These are phyloP conservation scores for Acacia acuminata DNA, from an alignment of 306 rosid genomes.

Conservation along the genomic window DNA sequence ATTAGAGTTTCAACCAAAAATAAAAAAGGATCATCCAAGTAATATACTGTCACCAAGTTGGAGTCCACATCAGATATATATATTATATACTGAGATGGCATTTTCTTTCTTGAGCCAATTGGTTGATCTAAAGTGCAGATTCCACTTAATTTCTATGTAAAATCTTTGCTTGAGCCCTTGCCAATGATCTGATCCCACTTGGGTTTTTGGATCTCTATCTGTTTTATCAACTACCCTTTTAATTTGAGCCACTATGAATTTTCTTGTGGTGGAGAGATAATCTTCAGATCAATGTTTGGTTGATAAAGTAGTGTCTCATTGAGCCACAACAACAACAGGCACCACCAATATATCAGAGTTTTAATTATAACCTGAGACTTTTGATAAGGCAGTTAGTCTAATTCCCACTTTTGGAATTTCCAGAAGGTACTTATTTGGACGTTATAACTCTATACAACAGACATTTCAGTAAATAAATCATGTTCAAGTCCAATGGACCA, in stretches of 20 bases:
- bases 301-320: neutral
- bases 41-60: slow-evolving; percentile 3
- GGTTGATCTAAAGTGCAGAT: slow-evolving; percentile 8
- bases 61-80: neutral
- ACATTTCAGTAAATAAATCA: neutral
- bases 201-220: neutral
- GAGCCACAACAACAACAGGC: neutral
- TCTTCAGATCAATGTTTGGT: neutral
- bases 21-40: neutral
- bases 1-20: neutral
- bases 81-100: neutral
- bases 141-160: neutral
- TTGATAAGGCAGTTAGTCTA: neutral
- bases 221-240: neutral
- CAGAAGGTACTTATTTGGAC: neutral
- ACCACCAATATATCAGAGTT: neutral
- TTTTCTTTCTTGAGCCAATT: slow-evolving; percentile 28
- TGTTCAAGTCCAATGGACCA: neutral
- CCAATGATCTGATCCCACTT: neutral
- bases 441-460: neutral
- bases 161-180: neutral
- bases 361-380: neutral
- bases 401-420: neutral
- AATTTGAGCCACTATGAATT: neutral
- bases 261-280: neutral